Percentiles rank a stretch among this genome's conserved stretches.
These are phyloP conservation scores for Aspergillus pseudoterreus DNA, from an alignment of 2,329 filamentous ascomycete species.

Conservation along the genomic window DNA sequence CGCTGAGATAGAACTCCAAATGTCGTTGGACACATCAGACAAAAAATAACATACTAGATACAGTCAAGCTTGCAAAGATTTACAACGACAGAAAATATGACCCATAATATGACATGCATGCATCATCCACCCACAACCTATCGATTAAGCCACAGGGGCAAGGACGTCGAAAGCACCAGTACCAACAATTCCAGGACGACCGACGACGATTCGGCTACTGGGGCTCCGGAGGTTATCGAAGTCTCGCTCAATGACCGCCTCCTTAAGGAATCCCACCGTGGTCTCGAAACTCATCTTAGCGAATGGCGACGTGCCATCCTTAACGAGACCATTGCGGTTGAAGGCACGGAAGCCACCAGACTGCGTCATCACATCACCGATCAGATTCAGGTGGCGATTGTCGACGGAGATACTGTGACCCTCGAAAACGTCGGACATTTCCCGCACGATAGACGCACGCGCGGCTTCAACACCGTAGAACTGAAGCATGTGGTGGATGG, in stretches of 20 bases:
- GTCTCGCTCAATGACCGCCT: conserved; percentile 85
- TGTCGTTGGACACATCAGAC: conserved; percentile 34
- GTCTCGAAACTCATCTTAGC: conserved; percentile 99
- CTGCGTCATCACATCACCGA: conserved; percentile 97
- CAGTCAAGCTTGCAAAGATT: conserved; percentile 15
- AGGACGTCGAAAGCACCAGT: conserved; percentile 92
- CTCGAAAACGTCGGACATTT: conserved; percentile 80
- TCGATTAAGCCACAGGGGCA: conserved; percentile 43
- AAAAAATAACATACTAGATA: conserved; percentile 25
- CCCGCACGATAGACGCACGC: conserved; percentile 78
- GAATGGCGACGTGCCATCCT: conserved; percentile 80
- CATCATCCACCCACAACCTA: conserved; percentile 8
- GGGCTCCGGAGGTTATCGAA: conserved; percentile 84
- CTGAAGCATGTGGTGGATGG: conserved; percentile 77
- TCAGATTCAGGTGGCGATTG: conserved; percentile 86
- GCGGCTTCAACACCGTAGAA: conserved; percentile 93
- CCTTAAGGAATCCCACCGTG: conserved; percentile 86
- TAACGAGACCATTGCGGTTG: conserved; percentile 78
- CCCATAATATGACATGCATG: conserved; percentile 9
- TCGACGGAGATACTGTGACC: conserved; percentile 92
- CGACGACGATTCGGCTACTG: conserved; percentile 83
- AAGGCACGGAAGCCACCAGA: conserved; percentile 86
- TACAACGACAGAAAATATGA: conserved; percentile 14
- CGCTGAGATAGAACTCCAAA: conserved; percentile 36
- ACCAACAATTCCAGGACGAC: conserved; percentile 74